phyloP scores from a whole-genome alignment of 2,329 filamentous ascomycete genomes.

The Ilyonectria mors-panacis region DNA sequence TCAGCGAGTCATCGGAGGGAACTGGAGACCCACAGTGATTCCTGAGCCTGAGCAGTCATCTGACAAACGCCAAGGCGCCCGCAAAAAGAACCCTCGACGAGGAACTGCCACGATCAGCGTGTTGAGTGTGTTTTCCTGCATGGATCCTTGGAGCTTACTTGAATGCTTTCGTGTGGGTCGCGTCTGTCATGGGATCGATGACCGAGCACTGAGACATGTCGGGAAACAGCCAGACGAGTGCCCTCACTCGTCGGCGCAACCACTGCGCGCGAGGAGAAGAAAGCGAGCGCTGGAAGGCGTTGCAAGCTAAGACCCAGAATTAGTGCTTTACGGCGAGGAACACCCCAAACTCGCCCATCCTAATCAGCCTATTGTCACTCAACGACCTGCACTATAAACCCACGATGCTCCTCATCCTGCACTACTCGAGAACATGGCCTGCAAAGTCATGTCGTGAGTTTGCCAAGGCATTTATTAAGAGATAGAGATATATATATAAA shows the following conservation, averaged over 20 bases:
- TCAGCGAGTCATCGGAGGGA: slow-evolving; percentile 34
- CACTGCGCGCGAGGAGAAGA: slow-evolving; percentile 71
- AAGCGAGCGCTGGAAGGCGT: slow-evolving; percentile 78
- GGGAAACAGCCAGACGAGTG: slow-evolving; percentile 78
- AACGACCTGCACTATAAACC: slow-evolving; percentile 76
- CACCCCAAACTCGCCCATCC: slow-evolving; percentile 77
- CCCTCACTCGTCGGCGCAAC: slow-evolving; percentile 74
- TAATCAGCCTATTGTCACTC: slow-evolving; percentile 79
- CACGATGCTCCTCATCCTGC: slow-evolving; percentile 80
- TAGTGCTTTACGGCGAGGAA: slow-evolving; percentile 81
- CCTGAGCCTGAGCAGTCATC: slow-evolving; percentile 41
- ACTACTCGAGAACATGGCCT: slow-evolving; percentile 80
- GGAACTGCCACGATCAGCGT: slow-evolving; percentile 56
- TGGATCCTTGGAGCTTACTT: slow-evolving; percentile 76
- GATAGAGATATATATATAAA: too few species aligned
- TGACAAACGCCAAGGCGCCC: slow-evolving; percentile 36
- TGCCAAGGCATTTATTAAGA: slow-evolving; percentile 80
- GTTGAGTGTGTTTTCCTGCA: slow-evolving; percentile 80
- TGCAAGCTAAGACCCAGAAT: slow-evolving; percentile 79
- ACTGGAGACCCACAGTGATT: slow-evolving; percentile 27
- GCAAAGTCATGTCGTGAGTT: slow-evolving; percentile 79
- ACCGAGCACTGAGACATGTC: slow-evolving; percentile 72
- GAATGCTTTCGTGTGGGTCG: slow-evolving; percentile 74
- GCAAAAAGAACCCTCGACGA: slow-evolving; percentile 44
- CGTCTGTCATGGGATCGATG: slow-evolving; percentile 71